phyloP scores from a whole-genome alignment of 345 rosid genomes.

The Boechera stricta region DNA sequence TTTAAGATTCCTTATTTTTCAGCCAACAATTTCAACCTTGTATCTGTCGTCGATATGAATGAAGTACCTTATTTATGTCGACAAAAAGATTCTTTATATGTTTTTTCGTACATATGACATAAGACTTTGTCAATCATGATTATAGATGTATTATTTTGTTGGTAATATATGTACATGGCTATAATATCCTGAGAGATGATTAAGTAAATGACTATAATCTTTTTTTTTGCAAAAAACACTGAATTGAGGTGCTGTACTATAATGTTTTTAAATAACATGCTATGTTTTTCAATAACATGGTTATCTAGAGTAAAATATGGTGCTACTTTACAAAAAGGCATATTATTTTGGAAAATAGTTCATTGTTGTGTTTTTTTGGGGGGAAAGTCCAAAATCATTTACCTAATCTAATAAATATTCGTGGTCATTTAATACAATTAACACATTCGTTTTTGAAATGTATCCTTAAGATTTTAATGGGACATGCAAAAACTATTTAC shows the following conservation, averaged over 20 bases:
- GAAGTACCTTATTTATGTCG: slow-evolving; percentile 1
- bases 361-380: background rate
- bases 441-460: too few relatives aligned
- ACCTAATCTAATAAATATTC: background rate
- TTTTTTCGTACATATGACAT: background rate
- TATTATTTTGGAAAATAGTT: background rate
- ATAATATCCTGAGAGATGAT: background rate
- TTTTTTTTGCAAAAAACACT: background rate
- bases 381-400: background rate
- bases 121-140: background rate
- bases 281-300: background rate
- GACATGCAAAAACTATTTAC: background rate
- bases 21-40: background rate
- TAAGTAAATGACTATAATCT: background rate
- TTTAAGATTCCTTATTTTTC: background rate
- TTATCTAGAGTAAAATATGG: background rate
- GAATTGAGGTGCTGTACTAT: background rate
- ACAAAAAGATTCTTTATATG: background rate
- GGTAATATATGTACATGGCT: background rate
- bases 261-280: background rate
- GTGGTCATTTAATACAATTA: too few relatives aligned
- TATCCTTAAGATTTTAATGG: background rate
- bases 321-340: background rate
- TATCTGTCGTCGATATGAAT: background rate
- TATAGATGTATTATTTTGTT: background rate